Evolutionary conservation across 306 rosid genomes (phyloP).

Genomic region (Quercus dentata): DNA sequence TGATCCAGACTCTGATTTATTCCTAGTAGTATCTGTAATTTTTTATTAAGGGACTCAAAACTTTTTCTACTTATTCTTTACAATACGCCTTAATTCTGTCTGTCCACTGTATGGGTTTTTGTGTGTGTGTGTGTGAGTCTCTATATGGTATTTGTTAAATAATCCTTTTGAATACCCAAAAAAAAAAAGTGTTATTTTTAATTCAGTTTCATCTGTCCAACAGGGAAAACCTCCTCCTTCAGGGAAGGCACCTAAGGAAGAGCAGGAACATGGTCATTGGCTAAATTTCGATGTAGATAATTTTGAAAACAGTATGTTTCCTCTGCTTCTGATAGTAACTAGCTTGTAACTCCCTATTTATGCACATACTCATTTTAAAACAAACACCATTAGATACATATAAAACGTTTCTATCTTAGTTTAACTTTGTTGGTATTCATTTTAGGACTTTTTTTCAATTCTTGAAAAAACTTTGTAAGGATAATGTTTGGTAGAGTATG

Average conservation of each 20-base stretch:
- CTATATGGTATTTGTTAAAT: not conserved
- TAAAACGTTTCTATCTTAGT: too few species aligned
- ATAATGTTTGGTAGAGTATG: too few species aligned
- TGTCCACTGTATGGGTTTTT: too few species aligned
- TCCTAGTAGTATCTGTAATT: not conserved
- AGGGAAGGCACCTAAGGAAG: slow-evolving; percentile 35
- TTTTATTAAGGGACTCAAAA: not conserved
- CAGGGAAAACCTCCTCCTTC: slow-evolving; percentile 49
- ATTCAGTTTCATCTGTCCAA: slow-evolving; percentile 9
- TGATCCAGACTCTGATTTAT: not conserved
- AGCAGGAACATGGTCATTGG: slow-evolving; percentile 44
- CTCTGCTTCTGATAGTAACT: slow-evolving; percentile 1
- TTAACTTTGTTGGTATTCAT: too few species aligned
- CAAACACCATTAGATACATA: too few species aligned
- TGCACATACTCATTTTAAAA: too few species aligned
- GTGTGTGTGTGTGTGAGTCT: not conserved
- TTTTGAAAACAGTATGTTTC: slow-evolving; percentile 45
- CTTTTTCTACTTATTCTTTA: not conserved
- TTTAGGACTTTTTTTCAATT: too few species aligned
- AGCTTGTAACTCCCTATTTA: too few species aligned
- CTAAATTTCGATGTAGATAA: slow-evolving; percentile 30
- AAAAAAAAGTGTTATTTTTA: not conserved
- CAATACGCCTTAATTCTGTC: not conserved
- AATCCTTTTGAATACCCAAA: not conserved
- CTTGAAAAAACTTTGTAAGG: too few species aligned